Evolutionary conservation across 176 grass and related monocot species (phyloP).

Genomic region (Triticum urartu): DNA sequence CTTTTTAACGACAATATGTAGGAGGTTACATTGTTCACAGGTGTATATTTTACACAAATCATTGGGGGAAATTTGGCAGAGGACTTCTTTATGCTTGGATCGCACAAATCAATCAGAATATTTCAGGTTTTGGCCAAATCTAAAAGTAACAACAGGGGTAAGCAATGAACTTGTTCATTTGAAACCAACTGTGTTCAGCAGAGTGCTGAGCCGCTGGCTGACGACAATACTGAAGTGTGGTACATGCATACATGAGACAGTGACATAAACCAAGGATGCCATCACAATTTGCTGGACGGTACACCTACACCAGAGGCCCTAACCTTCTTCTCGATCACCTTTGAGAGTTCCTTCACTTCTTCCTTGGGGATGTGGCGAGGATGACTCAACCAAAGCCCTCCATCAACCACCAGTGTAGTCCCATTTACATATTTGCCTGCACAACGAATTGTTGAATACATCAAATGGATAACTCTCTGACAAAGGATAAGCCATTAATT

Average conservation of each 20-base stretch:
- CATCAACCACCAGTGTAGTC: constrained; percentile 78
- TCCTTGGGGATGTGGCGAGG: constrained; percentile 62
- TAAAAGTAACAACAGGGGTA: not conserved
- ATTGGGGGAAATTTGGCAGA: not conserved
- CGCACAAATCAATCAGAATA: not conserved
- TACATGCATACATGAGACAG: not conserved
- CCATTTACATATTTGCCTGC: constrained; percentile 96
- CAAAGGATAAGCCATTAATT: not conserved
- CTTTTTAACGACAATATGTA: not conserved
- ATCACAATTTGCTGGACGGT: constrained; percentile 80
- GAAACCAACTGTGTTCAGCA: not conserved
- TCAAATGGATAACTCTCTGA: not conserved
- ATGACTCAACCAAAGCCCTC: constrained; percentile 85
- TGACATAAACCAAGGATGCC: constrained; percentile 6
- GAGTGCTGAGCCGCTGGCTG: not conserved
- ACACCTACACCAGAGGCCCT: constrained; percentile 49
- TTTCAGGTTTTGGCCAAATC: not conserved
- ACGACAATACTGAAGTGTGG: not conserved
- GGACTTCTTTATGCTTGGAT: not conserved
- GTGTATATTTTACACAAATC: not conserved
- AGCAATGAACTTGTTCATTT: not conserved
- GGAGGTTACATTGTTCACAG: not conserved
- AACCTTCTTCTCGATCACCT: constrained; percentile 59
- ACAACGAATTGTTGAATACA: constrained; percentile 19
- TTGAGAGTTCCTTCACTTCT: constrained; percentile 76